phyloP scores from a whole-genome alignment of 1,139 yeast species.

The Candida sp. region DNA sequence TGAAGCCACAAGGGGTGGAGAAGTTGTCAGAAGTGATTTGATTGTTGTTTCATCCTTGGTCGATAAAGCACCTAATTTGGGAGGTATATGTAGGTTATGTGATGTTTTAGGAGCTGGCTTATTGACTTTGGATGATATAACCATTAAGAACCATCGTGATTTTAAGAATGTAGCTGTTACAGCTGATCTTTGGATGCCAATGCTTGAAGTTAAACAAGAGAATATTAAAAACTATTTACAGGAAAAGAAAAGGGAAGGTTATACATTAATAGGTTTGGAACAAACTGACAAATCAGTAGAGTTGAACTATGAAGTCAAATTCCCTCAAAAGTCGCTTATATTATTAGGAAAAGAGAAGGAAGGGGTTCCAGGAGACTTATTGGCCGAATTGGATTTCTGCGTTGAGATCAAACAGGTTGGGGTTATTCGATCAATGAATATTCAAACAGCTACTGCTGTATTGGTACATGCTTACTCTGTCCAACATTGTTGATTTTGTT shows the following conservation, averaged over 20 bases:
- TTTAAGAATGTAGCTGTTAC: constrained; percentile 90
- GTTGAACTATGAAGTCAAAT: constrained; percentile 57
- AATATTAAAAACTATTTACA: constrained; percentile 55
- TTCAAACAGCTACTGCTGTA: constrained; percentile 95
- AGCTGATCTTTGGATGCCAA: constrained; percentile 96
- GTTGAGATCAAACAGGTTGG: constrained; percentile 93
- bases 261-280: constrained; percentile 84
- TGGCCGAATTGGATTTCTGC: constrained; percentile 82
- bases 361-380: constrained; percentile 85
- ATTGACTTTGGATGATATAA: constrained; percentile 70
- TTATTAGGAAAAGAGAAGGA: constrained; percentile 84
- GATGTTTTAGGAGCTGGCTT: constrained; percentile 91
- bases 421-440: constrained; percentile 90
- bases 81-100: constrained; percentile 89
- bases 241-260: constrained; percentile 71
- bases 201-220: constrained; percentile 67
- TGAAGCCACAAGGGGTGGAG: constrained; percentile 30
- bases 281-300: constrained; percentile 87
- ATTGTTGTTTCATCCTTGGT: constrained; percentile 87
- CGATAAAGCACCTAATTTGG: constrained; percentile 88
- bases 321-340: constrained; percentile 77
- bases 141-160: constrained; percentile 60
- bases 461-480: constrained; percentile 87
- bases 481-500: constrained; percentile 49
- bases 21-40: constrained; percentile 64